These are phyloP conservation scores for Spiromastix sp. DNA, from an alignment of 2,329 filamentous ascomycete genomes.

Conservation along the genomic window DNA sequence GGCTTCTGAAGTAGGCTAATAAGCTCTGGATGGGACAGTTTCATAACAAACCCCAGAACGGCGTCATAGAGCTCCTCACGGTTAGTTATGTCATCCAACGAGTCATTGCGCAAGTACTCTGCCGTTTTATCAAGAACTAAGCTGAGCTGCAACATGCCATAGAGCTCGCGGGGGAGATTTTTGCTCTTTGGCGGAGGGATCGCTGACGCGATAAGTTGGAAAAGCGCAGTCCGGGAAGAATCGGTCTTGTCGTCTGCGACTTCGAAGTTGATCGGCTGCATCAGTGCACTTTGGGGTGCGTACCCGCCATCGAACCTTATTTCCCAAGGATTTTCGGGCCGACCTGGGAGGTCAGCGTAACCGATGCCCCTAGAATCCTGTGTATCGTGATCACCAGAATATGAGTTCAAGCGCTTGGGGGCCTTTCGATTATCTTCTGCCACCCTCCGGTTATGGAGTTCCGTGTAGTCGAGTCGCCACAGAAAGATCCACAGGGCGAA, in stretches of 20 bases:
- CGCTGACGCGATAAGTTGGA: slow-evolving; percentile 15
- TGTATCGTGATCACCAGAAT: no score
- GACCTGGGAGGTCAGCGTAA: slow-evolving; percentile 7
- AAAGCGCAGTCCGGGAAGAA: slow-evolving; percentile 16
- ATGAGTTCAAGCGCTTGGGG: no score
- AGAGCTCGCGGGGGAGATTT: slow-evolving; percentile 19
- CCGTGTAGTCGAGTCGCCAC: slow-evolving; percentile 25
- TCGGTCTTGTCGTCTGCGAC: slow-evolving; percentile 12
- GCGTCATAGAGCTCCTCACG: slow-evolving; percentile 26
- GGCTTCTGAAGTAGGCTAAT: slow-evolving; percentile 23
- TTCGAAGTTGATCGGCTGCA: slow-evolving; percentile 5
- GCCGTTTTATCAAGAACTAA: slow-evolving; percentile 27
- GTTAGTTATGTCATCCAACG: slow-evolving; percentile 26
- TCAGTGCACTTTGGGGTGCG: not conserved
- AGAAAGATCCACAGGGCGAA: slow-evolving; percentile 28
- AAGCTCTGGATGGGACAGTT: slow-evolving; percentile 25
- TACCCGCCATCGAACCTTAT: no score
- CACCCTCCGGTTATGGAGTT: slow-evolving; percentile 5
- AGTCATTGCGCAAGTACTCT: slow-evolving; percentile 32
- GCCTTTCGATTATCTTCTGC: slow-evolving; percentile 10
- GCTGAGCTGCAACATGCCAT: slow-evolving; percentile 25
- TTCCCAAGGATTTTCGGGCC: no score
- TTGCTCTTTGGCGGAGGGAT: slow-evolving; percentile 7
- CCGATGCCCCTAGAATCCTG: slow-evolving; percentile 9
- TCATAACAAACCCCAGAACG: slow-evolving; percentile 31